Evolutionary conservation across 805 yeast species (phyloP), one percentile per base, ranked within the genome.

Genomic region (Teunomyces panamensis): DNA sequence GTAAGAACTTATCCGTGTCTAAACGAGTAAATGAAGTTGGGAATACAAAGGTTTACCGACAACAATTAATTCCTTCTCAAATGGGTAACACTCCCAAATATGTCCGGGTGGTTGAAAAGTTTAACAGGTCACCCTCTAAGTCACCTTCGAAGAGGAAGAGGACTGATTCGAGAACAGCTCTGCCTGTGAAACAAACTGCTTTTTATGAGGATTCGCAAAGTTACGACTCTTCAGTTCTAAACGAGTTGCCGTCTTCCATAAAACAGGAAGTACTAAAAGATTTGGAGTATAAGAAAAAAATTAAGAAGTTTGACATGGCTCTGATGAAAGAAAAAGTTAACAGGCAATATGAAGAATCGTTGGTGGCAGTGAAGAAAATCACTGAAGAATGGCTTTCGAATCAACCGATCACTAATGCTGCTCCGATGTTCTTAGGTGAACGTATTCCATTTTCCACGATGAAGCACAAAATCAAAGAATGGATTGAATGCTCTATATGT

Each of bases 201-300:
- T 44, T 46, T 7, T 59, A 49, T 43, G 60, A 60, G 13, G 60
- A 60, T 2, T 55, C 67, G 6, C 57, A 59, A 3, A 56, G 71
- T 2, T 69, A 68, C 49, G 75, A 73, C 48, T 60, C 65, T 7
- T 60, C 68, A 0, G 63, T 73, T 7, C 49, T 73, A 26, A 57
- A 67, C 24, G 76, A 68, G 47, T 55, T 73, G 5, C 77, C 78
- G 0, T 63, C 75, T 0, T 64, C 67, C 5, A 55, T 73, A 9
- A 59, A 66, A 44, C 50, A 64, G 7, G 74, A 72, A 45, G 71
- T 72, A 5, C 44, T 67, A 42, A 64, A 64, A 43, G 75, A 72
- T 32, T 47, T 67, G 30, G 69, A 65, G 35, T 58, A 63, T 47
- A 64, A 57, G 37, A 59, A 58, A 24, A 59, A 61, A 44, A 49